Base-by-base conservation (phyloP, 108 stramenopile genomes). In the Skeletonema menzelii region DNA sequence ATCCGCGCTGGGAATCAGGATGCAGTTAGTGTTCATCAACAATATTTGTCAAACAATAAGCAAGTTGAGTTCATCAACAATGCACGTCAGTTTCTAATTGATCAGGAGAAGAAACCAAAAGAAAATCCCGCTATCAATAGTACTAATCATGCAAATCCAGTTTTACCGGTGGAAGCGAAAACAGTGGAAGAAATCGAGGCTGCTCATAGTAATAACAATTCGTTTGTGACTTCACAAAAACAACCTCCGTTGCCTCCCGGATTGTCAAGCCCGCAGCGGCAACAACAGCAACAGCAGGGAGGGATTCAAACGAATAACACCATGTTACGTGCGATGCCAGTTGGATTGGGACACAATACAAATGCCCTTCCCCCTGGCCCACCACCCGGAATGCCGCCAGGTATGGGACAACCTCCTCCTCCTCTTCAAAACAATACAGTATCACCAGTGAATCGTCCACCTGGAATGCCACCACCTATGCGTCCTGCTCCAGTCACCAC, bases 1-100 rank as follows among this genome's bases (percentile, higher is more conserved):
- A 79, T 93, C 27, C 85, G 86, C 58, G 63, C 76, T 37, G 86
- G 87, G 57, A 66, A 90, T 71, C 26, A 74, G 31, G 65, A 85
- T 42, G 91, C 91, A 11, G 60, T 74, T 14, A 20, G 32, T n/a
- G 88, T 93, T 30, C 91, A 93, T 67, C 85, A 88, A 78, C 30
- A 56, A 8, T 90, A 88, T 69, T 83, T 87, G 62, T 35, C 76
- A 10, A 49, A 65, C 31, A 73, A 61, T 30, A 66, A 85, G 58
- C 86, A 90, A 53, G 60, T 68, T 56, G 68, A 83, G 19, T 90
- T 93, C 64, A 59, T 93, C 47, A 57, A 73, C 26, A 78, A 83
- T 26, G 89, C 91, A 44, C 49, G 88, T 22, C 55, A 72, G 27
- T 93, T 90, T 67, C 72, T 93, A 35, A 56, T 70, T 35, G 27